A percentile compares a stretch with the other conserved stretches of the same genome.
phyloP scores from a whole-genome alignment of 257 asterid genomes.

The Penstemon eatonii region DNA sequence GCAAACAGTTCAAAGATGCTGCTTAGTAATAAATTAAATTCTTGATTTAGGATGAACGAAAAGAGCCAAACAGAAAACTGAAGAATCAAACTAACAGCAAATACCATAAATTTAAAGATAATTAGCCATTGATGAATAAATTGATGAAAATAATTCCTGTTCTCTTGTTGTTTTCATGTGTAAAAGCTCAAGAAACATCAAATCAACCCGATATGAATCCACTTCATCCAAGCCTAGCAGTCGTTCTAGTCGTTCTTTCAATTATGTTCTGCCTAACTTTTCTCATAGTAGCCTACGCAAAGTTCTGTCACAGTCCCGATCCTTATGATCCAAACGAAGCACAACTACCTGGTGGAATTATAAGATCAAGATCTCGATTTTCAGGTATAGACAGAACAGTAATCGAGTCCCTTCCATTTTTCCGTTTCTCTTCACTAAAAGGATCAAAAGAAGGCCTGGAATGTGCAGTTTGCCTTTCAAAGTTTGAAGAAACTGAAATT shows the following conservation, averaged over 20 bases:
- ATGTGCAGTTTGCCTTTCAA: conserved; percentile 50
- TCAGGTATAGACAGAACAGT: conserved; percentile 42
- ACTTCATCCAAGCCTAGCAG: conserved; percentile 43
- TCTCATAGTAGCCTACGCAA: conserved; percentile 43
- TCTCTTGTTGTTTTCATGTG: conserved; percentile 29
- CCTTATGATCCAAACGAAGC: neutral
- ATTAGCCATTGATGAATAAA: conserved; percentile 24
- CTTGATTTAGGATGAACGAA: conserved; percentile 15
- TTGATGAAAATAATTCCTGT: conserved; percentile 8
- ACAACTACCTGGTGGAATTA: conserved; percentile 17
- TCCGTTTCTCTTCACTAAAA: conserved; percentile 47
- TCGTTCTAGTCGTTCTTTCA: conserved; percentile 35
- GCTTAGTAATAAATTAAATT: conserved; percentile 12
- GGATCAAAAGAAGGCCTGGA: conserved; percentile 56
- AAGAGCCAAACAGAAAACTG: conserved; percentile 27
- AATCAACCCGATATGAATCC: conserved; percentile 20
- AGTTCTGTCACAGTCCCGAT: conserved; percentile 30
- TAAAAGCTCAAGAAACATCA: conserved; percentile 37
- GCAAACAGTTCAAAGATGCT: conserved; percentile 32
- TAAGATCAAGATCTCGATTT: conserved; percentile 36
- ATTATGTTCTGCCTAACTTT: conserved; percentile 41
- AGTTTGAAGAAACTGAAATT: conserved; percentile 41
- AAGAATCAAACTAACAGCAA: neutral
- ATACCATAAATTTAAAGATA: conserved; percentile 2
- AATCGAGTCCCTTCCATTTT: conserved; percentile 53